Conservation (phyloP, 2,329 filamentous ascomycete genomes). For the Mariannaea elegans region DNA sequence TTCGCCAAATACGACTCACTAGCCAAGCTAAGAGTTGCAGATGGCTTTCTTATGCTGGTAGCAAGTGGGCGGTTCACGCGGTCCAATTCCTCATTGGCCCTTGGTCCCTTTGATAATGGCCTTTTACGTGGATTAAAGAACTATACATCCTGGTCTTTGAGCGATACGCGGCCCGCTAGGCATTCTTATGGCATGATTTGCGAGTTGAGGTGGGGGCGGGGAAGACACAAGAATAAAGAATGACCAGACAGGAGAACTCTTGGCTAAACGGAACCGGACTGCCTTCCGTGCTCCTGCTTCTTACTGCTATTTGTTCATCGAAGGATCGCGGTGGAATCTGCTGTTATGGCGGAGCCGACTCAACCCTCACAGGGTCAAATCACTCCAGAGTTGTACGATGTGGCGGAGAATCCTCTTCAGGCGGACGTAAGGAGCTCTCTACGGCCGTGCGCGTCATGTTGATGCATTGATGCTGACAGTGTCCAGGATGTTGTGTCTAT, state of each 20-base stretch:
- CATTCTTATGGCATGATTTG: not conserved
- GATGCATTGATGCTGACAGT: not conserved
- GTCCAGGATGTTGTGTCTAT: not conserved
- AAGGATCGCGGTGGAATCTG: too few species aligned
- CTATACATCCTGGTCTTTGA: too few species aligned
- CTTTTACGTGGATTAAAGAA: too few species aligned
- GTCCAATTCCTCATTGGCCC: too few species aligned
- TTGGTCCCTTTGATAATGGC: too few species aligned
- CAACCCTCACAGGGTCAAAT: not conserved
- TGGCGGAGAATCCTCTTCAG: not conserved
- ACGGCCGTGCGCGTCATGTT: not conserved
- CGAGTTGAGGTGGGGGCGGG: not conserved
- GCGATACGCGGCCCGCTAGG: too few species aligned
- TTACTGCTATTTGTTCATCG: not conserved
- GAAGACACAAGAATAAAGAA: not conserved
- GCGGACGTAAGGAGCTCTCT: not conserved
- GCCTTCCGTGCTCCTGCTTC: not conserved
- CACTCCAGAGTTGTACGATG: not conserved
- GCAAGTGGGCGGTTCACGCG: too few species aligned
- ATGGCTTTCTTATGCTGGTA: too few species aligned
- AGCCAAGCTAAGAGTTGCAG: too few species aligned
- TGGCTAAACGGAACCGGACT: not conserved
- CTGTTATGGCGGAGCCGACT: not conserved
- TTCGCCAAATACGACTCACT: too few species aligned
- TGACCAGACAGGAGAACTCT: too few species aligned